Evolutionary conservation across 1,139 yeast genomes (phyloP).

Genomic region (Yamadazyma trypodendri): DNA sequence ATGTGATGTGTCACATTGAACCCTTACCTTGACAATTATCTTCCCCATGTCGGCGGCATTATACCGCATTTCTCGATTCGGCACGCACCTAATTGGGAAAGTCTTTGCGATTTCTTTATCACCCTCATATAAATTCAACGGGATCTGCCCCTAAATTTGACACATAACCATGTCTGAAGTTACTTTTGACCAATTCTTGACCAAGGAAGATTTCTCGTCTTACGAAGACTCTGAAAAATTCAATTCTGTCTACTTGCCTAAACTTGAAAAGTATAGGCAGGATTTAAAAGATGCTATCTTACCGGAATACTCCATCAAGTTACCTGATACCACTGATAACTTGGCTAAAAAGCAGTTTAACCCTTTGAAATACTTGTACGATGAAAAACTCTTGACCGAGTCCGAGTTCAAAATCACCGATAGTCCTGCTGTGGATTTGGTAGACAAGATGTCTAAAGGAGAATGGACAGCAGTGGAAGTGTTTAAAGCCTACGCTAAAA

Average conservation of each 20-base stretch:
- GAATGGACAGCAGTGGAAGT: constrained; percentile 45
- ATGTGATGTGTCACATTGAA: too few species aligned
- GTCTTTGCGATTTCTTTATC: not conserved
- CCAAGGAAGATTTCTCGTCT: constrained; percentile 24
- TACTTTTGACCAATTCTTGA: constrained; percentile 25
- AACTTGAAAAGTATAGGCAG: constrained; percentile 47
- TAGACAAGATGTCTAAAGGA: constrained; percentile 32
- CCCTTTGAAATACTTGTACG: constrained; percentile 43
- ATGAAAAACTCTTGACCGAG: constrained; percentile 40
- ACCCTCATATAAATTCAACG: not conserved
- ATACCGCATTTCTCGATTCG: not conserved
- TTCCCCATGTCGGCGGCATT: too few species aligned
- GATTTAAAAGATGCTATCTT: constrained; percentile 40
- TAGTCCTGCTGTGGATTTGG: constrained; percentile 35
- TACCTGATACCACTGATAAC: constrained; percentile 40
- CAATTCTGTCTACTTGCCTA: constrained; percentile 43
- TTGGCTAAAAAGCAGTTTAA: constrained; percentile 45
- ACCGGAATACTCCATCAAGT: constrained; percentile 41
- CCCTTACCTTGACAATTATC: too few species aligned
- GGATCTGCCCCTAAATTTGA: not conserved
- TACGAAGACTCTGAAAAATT: constrained; percentile 40
- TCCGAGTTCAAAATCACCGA: constrained; percentile 51
- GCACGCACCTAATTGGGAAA: not conserved
- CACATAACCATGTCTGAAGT: constrained; percentile 2
- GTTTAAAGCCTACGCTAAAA: constrained; percentile 49